These are phyloP conservation scores for Gracilaria gracilis DNA, from an alignment of 23 red algal genomes.

Conservation along the genomic window DNA sequence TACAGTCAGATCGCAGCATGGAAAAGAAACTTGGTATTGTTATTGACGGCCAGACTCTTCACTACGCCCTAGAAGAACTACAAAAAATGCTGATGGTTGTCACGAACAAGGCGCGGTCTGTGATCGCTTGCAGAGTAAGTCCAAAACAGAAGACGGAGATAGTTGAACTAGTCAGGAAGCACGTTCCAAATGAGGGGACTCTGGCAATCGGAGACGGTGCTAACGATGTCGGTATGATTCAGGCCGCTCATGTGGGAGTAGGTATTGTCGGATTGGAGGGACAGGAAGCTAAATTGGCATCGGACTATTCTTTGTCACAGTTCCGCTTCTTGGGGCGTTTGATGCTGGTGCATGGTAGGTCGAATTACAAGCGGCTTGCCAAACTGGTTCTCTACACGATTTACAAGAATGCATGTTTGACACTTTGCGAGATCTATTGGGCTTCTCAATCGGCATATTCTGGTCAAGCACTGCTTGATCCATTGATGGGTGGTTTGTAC, in stretches of 20 bases:
- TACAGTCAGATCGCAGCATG: conserved; percentile 58
- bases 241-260: conserved; percentile 97
- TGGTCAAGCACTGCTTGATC: conserved; percentile 88
- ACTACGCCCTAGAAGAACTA: conserved; percentile 75
- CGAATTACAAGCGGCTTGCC: conserved; percentile 88
- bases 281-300: conserved; percentile 88
- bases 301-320: conserved; percentile 92
- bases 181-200: conserved; percentile 74
- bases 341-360: conserved; percentile 95
- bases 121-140: conserved; percentile 92
- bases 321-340: conserved; percentile 93
- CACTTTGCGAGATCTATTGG: conserved; percentile 83
- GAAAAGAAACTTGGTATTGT: conserved; percentile 77
- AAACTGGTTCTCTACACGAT: conserved; percentile 90
- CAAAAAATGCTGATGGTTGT: conserved; percentile 78
- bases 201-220: conserved; percentile 98
- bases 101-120: conserved; percentile 65
- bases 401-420: conserved; percentile 89
- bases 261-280: conserved; percentile 95
- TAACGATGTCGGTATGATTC: conserved; percentile 99
- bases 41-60: conserved; percentile 85
- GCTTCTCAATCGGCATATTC: conserved; percentile 77
- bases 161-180: conserved; percentile 79
- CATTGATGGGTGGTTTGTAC: conserved; percentile 91
- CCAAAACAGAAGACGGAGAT: conserved; percentile 98